Base-by-base conservation (phyloP, 1,284 basidiomycete genomes). In the Fomitiporia mediterranea region DNA sequence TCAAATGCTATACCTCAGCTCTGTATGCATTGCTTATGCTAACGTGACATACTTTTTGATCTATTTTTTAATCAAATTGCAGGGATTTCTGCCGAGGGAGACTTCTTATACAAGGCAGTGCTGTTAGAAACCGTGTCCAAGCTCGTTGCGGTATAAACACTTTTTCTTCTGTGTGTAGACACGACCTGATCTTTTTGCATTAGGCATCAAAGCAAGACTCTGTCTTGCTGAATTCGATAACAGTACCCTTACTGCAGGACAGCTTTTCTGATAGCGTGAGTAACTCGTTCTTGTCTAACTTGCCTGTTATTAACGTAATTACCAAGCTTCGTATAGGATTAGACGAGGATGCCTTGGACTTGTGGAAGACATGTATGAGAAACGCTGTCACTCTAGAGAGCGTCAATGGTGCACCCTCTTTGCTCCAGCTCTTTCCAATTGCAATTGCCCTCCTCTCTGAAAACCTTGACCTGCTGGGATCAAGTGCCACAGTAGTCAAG, bases 101-200 rank as follows among this genome's bases (percentile, higher is more conserved):
- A 94, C 60, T 89, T 82, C 79, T 68, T 91, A 19, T 89, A 93
- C 74, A 94, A 93, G 67, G 78, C 76, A 1, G 83, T 83, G 2
- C 71, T 95, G 3, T 74, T 95, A 2, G 79, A 78, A 4, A 83
- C 89, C 4, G 80, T 92, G 42, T 85, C 83, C 19, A 87, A 84
- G 62, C 72, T 95, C 13, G 76, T 94, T 3, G 75, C 79, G 61
- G 91, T 91, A 64, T 53, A 76, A 66, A 40, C 17, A 23, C 23
- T 44, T 11, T 23, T 15, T 2, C 32, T 9, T 37, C 30, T 27
- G 7, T 17, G 47, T 23, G 17, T 6, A 40, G 19, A 8, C 28
- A 1, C 43, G 7, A 34, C 15, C 17, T 46, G 25, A 32, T 4
- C 28, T 40, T n/a, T 4, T 46, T 19, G 4, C 58, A 39, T 23